Conservation (phyloP, 139 green algal genomes). For the Nannochloris sp. region DNA sequence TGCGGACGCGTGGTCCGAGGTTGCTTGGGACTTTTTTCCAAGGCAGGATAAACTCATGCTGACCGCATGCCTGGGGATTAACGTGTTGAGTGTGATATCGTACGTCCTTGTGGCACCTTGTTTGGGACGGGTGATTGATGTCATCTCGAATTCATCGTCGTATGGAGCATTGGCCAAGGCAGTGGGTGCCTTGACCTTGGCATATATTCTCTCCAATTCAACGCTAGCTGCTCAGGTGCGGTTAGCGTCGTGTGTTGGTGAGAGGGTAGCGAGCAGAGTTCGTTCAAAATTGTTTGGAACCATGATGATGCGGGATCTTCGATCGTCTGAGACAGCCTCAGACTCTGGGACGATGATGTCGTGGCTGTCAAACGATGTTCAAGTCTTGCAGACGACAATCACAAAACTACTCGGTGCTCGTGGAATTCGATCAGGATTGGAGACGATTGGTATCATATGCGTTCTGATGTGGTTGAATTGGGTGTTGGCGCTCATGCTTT, state of each 20-base stretch:
- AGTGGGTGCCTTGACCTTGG: conserved; percentile 15
- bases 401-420: conserved; percentile 26
- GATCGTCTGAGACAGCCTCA: background rate
- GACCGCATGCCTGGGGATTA: conserved; percentile 4
- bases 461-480: conserved; percentile 14
- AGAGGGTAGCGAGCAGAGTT: conserved; percentile 20
- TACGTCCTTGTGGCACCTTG: conserved; percentile 15
- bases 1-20: background rate
- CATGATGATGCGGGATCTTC: conserved; percentile 11
- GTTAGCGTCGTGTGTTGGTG: conserved; percentile 10
- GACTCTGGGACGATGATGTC: conserved; percentile 20
- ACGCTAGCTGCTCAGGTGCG: conserved; percentile 23
- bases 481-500: conserved; percentile 14
- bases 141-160: conserved; percentile 15
- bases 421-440: conserved; percentile 20
- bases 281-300: conserved; percentile 18
- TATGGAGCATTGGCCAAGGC: conserved; percentile 11
- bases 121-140: conserved; percentile 21
- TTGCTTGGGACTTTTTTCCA: background rate
- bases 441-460: conserved; percentile 21
- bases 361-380: conserved; percentile 28
- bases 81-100: conserved; percentile 7
- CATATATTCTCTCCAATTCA: conserved; percentile 15
- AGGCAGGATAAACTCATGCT: too few species aligned
- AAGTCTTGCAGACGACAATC: conserved; percentile 29